phyloP scores from a whole-genome alignment of 805 yeast genomes.

The Candida loeiensis region DNA sequence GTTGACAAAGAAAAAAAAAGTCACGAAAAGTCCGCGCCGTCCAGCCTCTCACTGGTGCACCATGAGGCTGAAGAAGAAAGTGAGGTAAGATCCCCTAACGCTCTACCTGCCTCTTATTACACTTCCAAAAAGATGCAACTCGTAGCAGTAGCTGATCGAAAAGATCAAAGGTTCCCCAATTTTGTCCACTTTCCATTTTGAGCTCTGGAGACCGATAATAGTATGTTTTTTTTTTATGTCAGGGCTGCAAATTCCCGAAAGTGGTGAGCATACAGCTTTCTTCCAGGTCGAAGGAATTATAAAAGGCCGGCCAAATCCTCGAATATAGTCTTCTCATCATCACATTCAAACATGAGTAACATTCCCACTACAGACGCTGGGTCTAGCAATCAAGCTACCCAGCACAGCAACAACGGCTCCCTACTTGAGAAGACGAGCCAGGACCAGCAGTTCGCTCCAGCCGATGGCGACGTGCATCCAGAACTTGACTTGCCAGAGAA shows the following conservation, averaged over 20 bases:
- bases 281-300: not conserved
- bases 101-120: not conserved
- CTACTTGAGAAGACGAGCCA: constrained; percentile 4
- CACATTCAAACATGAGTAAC: constrained; percentile 2
- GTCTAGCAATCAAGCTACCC: not conserved
- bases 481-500: constrained; percentile 25
- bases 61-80: no score
- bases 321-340: not conserved
- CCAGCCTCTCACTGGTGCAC: no score
- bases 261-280: not conserved
- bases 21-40: no score
- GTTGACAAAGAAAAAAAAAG: not conserved
- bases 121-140: not conserved
- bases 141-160: not conserved
- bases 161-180: not conserved
- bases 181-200: not conserved
- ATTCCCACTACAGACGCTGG: not conserved
- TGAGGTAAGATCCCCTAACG: no score
- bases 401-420: constrained; percentile 1
- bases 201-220: not conserved
- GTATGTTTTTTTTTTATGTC: not conserved
- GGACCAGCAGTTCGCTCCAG: not conserved
- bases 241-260: not conserved
- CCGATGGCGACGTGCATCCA: not conserved
- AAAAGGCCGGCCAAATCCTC: not conserved